Conservation (phyloP, 345 rosid genomes). For the Limnanthes douglasii region DNA sequence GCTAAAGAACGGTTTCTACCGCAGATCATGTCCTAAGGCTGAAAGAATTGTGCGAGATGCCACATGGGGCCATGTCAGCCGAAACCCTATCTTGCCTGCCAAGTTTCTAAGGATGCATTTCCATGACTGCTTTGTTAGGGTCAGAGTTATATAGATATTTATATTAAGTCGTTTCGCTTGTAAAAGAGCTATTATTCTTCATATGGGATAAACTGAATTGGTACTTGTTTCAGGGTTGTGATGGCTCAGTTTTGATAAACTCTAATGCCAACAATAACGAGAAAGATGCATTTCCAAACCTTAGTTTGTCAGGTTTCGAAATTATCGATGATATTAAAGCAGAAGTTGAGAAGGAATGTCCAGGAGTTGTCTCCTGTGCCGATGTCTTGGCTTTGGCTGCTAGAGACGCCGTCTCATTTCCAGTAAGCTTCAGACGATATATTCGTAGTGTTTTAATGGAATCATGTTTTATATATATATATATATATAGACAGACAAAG, state of each 20-base stretch:
- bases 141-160: too few species aligned
- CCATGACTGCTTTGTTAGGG: constrained; percentile 35
- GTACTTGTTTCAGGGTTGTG: constrained; percentile 82
- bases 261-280: constrained; percentile 26
- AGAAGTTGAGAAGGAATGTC: constrained; percentile 33
- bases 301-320: constrained; percentile 26
- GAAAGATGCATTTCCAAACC: constrained; percentile 42
- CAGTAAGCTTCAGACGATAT: too few species aligned
- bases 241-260: constrained; percentile 39
- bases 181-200: too few species aligned
- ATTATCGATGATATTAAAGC: constrained; percentile 40
- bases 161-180: too few species aligned
- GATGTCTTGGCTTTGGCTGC: constrained; percentile 42
- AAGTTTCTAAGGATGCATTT: constrained; percentile 30
- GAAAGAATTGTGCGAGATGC: constrained; percentile 10
- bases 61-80: constrained; percentile 12
- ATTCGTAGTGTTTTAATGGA: too few species aligned
- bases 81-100: constrained; percentile 10
- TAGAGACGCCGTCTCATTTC: constrained; percentile 40
- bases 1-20: constrained; percentile 12
- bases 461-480: neutral
- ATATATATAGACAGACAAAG: neutral
- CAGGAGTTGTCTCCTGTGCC: constrained; percentile 55
- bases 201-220: too few species aligned
- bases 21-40: constrained; percentile 4